A percentile compares a stretch with the other conserved stretches of the same genome.
These are phyloP conservation scores for Andrographis paniculata DNA, from an alignment of 305 asterid species.

Conservation along the genomic window DNA sequence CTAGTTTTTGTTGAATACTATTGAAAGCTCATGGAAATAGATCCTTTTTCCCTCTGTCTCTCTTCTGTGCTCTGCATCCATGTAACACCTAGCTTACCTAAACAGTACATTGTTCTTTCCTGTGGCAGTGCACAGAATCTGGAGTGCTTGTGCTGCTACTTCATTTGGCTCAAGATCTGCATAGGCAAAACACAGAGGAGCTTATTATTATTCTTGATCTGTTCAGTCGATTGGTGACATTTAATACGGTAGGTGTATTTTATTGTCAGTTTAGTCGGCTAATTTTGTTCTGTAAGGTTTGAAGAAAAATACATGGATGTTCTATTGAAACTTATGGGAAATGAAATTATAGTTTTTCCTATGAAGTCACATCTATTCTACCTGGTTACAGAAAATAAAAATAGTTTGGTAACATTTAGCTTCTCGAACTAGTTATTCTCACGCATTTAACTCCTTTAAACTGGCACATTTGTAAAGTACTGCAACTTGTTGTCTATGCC, in stretches of 20 bases:
- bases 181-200: conserved; percentile 48
- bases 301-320: not conserved
- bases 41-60: not conserved
- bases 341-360: not conserved
- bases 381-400: too few species aligned
- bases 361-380: too few species aligned
- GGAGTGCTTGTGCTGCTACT: conserved; percentile 76
- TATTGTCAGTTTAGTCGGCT: conserved; percentile 22
- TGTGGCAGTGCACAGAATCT: conserved; percentile 71
- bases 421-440: too few species aligned
- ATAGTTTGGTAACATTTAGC: too few species aligned
- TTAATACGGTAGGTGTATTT: conserved; percentile 70
- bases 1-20: not conserved
- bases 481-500: too few species aligned
- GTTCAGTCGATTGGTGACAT: conserved; percentile 72
- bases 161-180: conserved; percentile 63
- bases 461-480: too few species aligned
- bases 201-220: conserved; percentile 56
- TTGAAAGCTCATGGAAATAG: not conserved
- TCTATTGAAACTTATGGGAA: not conserved
- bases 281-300: conserved; percentile 16
- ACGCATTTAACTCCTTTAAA: too few species aligned
- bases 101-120: conserved; percentile 14
- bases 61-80: not conserved
- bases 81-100: conserved; percentile 12